Evolutionary conservation across 176 grass and related monocot genomes (phyloP), one percentile per base, ranked within the genome.

Genomic region (Aegilops sharonensis): DNA sequence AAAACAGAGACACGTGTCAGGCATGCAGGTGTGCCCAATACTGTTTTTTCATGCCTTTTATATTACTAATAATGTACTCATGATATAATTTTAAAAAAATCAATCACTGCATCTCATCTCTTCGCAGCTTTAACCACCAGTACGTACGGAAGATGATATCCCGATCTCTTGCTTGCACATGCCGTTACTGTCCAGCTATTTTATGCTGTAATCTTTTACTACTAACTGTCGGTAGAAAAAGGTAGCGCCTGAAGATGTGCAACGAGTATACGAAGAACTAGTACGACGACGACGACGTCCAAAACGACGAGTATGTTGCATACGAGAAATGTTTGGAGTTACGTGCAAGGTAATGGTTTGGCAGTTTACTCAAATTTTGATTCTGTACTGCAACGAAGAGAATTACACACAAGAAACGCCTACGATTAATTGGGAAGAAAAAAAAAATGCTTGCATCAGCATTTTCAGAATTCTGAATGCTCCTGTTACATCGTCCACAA

Each of bases 271-370:
- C 5, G n/a, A 0, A 64, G 24, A 5, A 27, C 0, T 24, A 24
- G 6, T 4, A 31, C 5, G 12, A 2, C 25, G 25, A 34, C 24
- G 23, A 8, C 6, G 13, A 1, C 25, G 25, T 34, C 4, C 20
- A 72, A 40, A 72, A 13, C 20, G 36, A 42, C 36, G 10, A 12
- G 11, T 42, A 72, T 72, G 3, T 43, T 24, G 21, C 69, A 72
- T 40, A 54, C 15, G 50, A 2, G 50, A 85, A 80, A 77, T 63
- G 64, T 17, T 64, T 11, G 45, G 11, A 4, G 52, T 86, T 82
- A 52, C 78, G 84, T 90, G 72, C 78, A 86, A 63, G 72, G 72
- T 17, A 14, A 13, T 39, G 30, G 54, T 31, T 32, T 63, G 35
- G 24, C 40, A 78, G 83, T 30, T 64, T 72, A 82, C 52, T 39